Evolutionary conservation across 805 yeast species (phyloP), one percentile per base, ranked within the genome.

Genomic region (Starmerella floricola): DNA sequence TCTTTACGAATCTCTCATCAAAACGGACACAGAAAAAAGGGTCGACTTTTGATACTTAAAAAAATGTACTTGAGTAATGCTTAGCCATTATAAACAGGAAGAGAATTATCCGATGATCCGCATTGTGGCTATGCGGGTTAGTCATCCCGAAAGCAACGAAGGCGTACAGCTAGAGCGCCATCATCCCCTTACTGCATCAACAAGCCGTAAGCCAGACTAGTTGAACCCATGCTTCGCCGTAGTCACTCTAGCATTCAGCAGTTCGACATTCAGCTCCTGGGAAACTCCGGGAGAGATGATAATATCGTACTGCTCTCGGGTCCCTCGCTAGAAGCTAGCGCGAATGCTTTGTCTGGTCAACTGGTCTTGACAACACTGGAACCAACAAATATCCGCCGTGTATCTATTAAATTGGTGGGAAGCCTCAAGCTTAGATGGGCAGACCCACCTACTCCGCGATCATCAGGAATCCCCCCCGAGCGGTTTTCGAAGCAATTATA

Each of bases 231-330:
- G 52, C 46, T 48, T 18, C 41, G 52, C 19, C 47, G 51, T 26
- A 47, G 45, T 36, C 52, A 48, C 29, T 48, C 52, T 5, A 44
- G 41, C 20, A 30, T 48, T 16, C 52, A 48, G 36, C 41, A 36
- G 34, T 33, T 54, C 32, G 57, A 53, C 12, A 43, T 54, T 31
- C 44, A 42, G 23, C 50, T 53, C 16, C 37, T 42, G 12, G 48
- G 46, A 12, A 52, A 51, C 17, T 38, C 51, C 4, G 57, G 55
- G 19, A 31, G 48, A n/a, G 37, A 46, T 23, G 50, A 50, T 17
- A 47, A 85, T 55, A 88, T 87, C 8, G 62, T 88, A 4, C 72
- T 91, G 8, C 60, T 88, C 26, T 79, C 85, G 51, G 98, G 98
- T 1, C 56, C 79, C 1, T 76, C 79, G 5, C 68, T 71, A 28